These are phyloP conservation scores for Nyctanthes arbortristis DNA, from an alignment of 257 asterid genomes.

Conservation along the genomic window DNA sequence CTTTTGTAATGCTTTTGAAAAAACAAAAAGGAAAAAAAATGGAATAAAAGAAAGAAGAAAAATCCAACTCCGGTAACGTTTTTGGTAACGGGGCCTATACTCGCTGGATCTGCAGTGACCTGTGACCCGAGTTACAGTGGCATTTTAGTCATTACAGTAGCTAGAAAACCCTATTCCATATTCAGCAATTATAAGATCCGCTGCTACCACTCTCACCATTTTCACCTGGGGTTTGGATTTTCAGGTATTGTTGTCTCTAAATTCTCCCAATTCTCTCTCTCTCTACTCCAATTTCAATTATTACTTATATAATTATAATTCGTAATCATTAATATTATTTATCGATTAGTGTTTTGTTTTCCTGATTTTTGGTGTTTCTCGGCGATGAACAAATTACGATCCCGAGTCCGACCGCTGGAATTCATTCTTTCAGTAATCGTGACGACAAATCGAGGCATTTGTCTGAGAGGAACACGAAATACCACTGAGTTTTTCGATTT, in stretches of 20 bases:
- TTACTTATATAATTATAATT: too few relatives aligned
- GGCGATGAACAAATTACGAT: slow-evolving; percentile 66
- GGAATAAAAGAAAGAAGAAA: background rate
- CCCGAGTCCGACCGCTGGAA: slow-evolving; percentile 94
- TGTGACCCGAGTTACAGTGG: background rate
- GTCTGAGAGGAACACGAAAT: slow-evolving; percentile 62
- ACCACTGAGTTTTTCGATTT: background rate
- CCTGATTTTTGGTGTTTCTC: slow-evolving; percentile 32
- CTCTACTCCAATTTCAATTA: background rate
- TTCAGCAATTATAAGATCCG: background rate
- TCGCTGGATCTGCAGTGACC: background rate
- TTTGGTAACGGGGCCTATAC: background rate
- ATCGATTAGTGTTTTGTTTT: background rate
- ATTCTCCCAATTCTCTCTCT: background rate
- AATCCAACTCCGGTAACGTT: background rate
- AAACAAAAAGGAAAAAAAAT: too few relatives aligned
- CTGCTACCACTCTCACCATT: slow-evolving; percentile 1
- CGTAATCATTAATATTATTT: too few relatives aligned
- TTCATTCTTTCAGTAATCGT: slow-evolving; percentile 63
- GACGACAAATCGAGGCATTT: slow-evolving; percentile 90
- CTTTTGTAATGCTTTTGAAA: too few relatives aligned
- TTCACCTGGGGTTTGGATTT: background rate
- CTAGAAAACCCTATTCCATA: background rate
- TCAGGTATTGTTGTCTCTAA: slow-evolving; percentile 20
- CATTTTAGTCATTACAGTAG: background rate